Base-by-base conservation (phyloP, 768 basidiomycete species). In the Lentinula lateritia region DNA sequence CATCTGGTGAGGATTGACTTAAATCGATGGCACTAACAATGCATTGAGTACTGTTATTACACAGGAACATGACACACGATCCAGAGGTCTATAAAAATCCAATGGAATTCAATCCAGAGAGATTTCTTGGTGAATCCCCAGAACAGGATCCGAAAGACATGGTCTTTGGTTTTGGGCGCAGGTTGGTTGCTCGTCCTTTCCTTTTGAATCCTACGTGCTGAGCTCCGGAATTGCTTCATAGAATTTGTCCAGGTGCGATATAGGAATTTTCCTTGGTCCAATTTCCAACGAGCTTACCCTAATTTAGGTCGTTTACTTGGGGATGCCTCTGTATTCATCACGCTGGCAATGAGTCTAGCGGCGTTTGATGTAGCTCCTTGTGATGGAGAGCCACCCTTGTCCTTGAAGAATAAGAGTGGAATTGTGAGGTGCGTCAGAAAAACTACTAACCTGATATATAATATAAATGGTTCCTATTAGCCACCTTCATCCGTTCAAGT, bases 11-110 rank as follows among this genome's bases (percentile, higher is more conserved):
- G 55, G 13, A 56, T 5, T 20, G 6, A 57, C 12, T 23, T 32
- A n/a, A 35, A 28, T 39, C 8, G 12, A 42, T 6, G 1, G 15
- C 35, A 28, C 28, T 15, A 38, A 20, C 15, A n/a, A 6, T 28
- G 1, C 38, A 41, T 34, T 39, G 13, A 53, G 35, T 16, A n/a
- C 39, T 7, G 13, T 6, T 8, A 34, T 5, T n/a, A 1, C 12
- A 2, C 53, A 67, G 66, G 66, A 64, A 64, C 45, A 65, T 67
- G 63, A 60, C 63, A 0, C 66, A 67, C 52, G 63, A 64, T 52
- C 63, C 63, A 15, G 23, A 57, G 10, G 28, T 58, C 8, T 64
- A 62, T 34, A 48, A 56, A 18, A 60, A 66, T 34, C 65, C 66
- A 7, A 61, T 66, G 43, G 28, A 57, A 4, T 66, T 67, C 50